phyloP scores from a whole-genome alignment of 2,329 filamentous ascomycete species.

The Mycogone perniciosa region DNA sequence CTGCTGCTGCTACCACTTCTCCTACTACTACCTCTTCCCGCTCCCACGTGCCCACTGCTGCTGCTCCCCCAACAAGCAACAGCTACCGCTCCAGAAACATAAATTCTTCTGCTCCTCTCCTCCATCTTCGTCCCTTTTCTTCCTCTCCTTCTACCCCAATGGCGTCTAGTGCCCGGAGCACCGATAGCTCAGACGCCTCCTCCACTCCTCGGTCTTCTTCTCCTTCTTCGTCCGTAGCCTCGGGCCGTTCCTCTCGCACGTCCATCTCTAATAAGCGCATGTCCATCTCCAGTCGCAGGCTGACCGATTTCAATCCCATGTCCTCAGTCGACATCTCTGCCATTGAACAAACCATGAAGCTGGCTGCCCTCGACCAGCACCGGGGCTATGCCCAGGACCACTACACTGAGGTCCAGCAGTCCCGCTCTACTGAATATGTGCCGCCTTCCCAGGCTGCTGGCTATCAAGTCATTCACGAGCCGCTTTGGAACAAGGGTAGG shows the following conservation, averaged over 20 bases:
- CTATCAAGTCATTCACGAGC: conserved; percentile 56
- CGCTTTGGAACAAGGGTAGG: conserved; percentile 60
- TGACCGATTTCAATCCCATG: conserved; percentile 50
- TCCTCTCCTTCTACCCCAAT: conserved; percentile 12
- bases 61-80: neutral
- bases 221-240: conserved; percentile 42
- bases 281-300: conserved; percentile 44
- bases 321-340: conserved; percentile 49
- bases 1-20: conserved; percentile 5
- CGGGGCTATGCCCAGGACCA: conserved; percentile 53
- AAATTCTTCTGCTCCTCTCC: conserved; percentile 11
- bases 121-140: conserved; percentile 16
- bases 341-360: conserved; percentile 55
- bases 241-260: conserved; percentile 43
- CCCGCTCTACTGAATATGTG: conserved; percentile 47
- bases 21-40: neutral
- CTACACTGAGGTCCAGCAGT: conserved; percentile 51
- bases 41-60: too few relatives aligned
- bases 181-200: conserved; percentile 44
- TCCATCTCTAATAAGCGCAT: conserved; percentile 47
- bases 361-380: conserved; percentile 53
- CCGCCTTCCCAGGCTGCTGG: conserved; percentile 46
- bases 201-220: conserved; percentile 50
- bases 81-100: too few relatives aligned
- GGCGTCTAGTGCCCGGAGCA: conserved; percentile 25